Base-by-base conservation (phyloP, 306 rosid genomes). In the Spatholobus suberectus region DNA sequence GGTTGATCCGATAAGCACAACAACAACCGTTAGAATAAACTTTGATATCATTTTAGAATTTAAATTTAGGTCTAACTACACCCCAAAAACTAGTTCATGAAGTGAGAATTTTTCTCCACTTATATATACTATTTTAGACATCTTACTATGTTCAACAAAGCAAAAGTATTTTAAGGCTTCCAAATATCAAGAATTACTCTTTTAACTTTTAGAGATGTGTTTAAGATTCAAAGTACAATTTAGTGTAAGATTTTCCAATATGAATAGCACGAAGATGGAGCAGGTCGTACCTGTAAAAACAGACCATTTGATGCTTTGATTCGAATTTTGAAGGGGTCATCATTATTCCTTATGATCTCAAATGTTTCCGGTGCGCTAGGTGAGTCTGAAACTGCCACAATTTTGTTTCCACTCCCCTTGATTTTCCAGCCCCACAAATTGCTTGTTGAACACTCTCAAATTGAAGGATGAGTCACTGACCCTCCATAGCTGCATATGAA, bases 401-500 rank as follows among this genome's bases (percentile, higher is more conserved):
- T 47, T 43, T 70, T 40, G 77, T 69, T 68, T 46, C 78, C 86
- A 43, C 76, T 17, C 0, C 81, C 81, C 81, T 55, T 76, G 81
- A 43, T 83, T 83, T 76, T 68, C 70, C 37, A 68, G 43, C 44
- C 86, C 82, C 63, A 76, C 73, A 82, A 82, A 82, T 57, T 82
- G 46, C 72, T 82, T 76, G 55, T 82, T 44, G 27, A 68, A 41
- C 59, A 84, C 91, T 71, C 91, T 84, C 8, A 89, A 82, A 68
- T 89, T 87, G 90, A 89, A 91, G 27, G 84, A 58, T 5, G 89
- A 54, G 12, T 86, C 91, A 21, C 65, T 46, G 17, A 87, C 82
- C 78, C 94, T 87, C 94, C 95, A 89, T 51, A 91, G 83, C 92
- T 91, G 87, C 82, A 76, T 29, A 26, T 8, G 2, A 20, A 27